Base-by-base conservation (phyloP, 2,329 filamentous ascomycete species). In the Tolypocladium nubicola region DNA sequence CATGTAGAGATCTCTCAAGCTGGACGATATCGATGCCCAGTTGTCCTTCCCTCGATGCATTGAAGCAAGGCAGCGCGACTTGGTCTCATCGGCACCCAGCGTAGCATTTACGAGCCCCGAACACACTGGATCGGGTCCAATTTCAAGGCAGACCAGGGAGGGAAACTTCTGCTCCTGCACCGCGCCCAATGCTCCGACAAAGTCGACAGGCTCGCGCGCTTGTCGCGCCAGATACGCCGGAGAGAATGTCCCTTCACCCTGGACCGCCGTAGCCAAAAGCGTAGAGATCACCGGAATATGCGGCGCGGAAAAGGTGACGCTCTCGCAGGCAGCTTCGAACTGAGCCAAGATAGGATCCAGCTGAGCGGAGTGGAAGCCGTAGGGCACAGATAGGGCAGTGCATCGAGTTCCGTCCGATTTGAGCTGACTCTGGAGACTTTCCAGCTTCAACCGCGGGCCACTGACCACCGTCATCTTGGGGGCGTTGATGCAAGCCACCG, bases 401-500 rank as follows among this genome's bases (percentile, higher is more conserved):
- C 66, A 77, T 72, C 71, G 80, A 72, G 66, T 67, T 59, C 65
- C 73, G 14, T 60, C 66, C 35, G 45, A 64, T 43, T 61, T 61
- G 23, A 74, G 65, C 57, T 66, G 61, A 43, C 65, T 59, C 10
- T 79, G 76, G 19, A 84, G 74, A 4, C 73, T 68, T 4, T 70
- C 64, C 43, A 82, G 72, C 56, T 77, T 70, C 1, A 65, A 64
- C 0, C 73, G 71, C 11, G 67, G 64, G 11, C 79, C 80, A 26
- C 74, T 75, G n/a, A 94, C 76, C 2, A 94, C 90, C 11, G 85
- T 91, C 67, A 90, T 88, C 54, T 83, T 77, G 0, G 86, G 84
- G 0, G 86, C 84, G 63, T 95, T 95, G 68, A 90, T 80, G 73
- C 90, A 94, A 19, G 89, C 86, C 38, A 82, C 64, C 43, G 80